Conservation (phyloP, 2,329 filamentous ascomycete species). For the Dichotomopilus funicola region DNA sequence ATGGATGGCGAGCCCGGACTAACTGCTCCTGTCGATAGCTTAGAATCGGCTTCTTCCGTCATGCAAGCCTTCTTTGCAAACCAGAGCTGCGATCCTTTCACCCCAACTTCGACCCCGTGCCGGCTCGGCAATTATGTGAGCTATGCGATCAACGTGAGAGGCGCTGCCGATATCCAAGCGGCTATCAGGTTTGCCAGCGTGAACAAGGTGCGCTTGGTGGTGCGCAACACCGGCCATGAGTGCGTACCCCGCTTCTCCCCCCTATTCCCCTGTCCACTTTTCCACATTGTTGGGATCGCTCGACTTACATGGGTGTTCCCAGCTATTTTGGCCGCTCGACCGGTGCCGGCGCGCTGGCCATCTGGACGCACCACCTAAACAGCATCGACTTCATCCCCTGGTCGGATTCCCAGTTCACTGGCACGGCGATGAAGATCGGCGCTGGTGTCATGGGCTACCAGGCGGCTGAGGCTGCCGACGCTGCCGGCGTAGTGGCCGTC, state of each 20-base stretch:
- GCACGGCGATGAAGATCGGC: constrained; percentile 48
- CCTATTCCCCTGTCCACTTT: neutral
- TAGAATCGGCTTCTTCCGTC: constrained; percentile 16
- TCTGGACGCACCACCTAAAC: constrained; percentile 33
- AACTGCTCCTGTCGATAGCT: neutral
- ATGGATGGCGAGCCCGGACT: neutral
- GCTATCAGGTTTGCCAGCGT: constrained; percentile 40
- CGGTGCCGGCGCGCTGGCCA: constrained; percentile 30
- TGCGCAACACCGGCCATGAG: constrained; percentile 47
- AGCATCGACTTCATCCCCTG: constrained; percentile 24
- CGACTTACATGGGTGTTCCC: neutral
- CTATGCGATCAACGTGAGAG: constrained; percentile 32
- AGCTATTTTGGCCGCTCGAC: constrained; percentile 24
- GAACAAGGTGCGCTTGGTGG: constrained; percentile 41
- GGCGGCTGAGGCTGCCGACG: constrained; percentile 41
- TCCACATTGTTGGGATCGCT: neutral
- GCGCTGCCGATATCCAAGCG: constrained; percentile 27
- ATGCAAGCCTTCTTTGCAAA: constrained; percentile 35
- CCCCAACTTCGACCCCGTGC: constrained; percentile 30
- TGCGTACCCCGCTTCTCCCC: constrained; percentile 25
- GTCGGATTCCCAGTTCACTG: constrained; percentile 31
- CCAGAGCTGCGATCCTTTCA: constrained; percentile 34
- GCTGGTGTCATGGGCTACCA: constrained; percentile 48
- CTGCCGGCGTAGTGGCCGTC: constrained; percentile 41
- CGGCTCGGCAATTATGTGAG: constrained; percentile 38